Evolutionary conservation across 345 rosid species (phyloP), one percentile per base, ranked within the genome.

Genomic region (Salix udensis): DNA sequence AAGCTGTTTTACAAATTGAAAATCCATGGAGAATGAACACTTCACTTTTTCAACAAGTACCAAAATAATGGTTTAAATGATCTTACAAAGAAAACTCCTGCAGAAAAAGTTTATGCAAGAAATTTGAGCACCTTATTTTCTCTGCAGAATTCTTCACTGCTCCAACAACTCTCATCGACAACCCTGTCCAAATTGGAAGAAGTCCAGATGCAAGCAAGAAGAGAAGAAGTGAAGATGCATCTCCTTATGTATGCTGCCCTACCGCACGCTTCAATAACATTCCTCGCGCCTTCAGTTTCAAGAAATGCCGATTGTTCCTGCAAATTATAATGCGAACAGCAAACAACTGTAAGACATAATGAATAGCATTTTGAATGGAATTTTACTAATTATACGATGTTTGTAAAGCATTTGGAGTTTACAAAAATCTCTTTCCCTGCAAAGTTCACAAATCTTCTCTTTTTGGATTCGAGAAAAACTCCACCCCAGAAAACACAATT

Each of bases 141-240:
- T 80, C 80, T 82, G 84, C 88, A 85, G 65, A 77, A 78, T 31
- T 82, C 82, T 34, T 77, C 80, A 24, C 68, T 64, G 80, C 85
- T 85, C 88, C 88, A 82, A 60, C 82, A 80, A 42, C 34, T 68
- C 73, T 85, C 85, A 39, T 80, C 80, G 7, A 77, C 16, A 15
- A 34, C 21, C 13, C 18, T 40, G 28, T 80, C 75, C 19, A 72
- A 13, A 37, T 69, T 67, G 14, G 71, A 40, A 15, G 24, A 68
- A 14, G 10, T 66, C 88, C 88, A 85, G 69, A 85, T 74, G 39
- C 80, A 78, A 70, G 86, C 83, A 37, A 83, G 78, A 73, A 85
- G 85, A 62, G 88, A 83, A 21, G 88, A 79, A 44, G 88, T 83
- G 79, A 86, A 81, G 44, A 86, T 53, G 40, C 86, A 86, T 72